These are phyloP conservation scores for Suillus americanus DNA, from an alignment of 768 basidiomycete species.

Conservation along the genomic window DNA sequence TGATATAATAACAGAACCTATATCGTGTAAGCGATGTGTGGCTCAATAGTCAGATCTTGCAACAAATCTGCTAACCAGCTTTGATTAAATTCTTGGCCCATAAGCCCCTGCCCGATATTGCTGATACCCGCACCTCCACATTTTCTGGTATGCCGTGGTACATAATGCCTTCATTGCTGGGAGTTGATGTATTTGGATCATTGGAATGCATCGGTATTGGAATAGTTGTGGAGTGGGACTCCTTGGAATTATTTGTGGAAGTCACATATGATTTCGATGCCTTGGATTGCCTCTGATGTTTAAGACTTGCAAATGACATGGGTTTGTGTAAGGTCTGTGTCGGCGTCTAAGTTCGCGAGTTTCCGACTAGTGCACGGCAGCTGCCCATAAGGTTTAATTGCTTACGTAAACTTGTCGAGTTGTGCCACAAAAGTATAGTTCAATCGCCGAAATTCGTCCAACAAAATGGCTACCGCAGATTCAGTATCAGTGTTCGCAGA, in stretches of 20 bases:
- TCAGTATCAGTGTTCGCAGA: constrained; percentile 84
- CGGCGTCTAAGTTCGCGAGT: no score
- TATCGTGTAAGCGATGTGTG: neutral
- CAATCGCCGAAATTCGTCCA: constrained; percentile 2
- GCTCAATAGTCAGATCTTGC: neutral
- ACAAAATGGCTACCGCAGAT: constrained; percentile 64
- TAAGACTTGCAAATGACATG: constrained; percentile 40
- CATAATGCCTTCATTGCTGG: constrained; percentile 12
- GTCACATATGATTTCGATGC: constrained; percentile 36
- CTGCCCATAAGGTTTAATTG: no score
- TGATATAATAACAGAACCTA: constrained; percentile 63
- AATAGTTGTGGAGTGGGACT: constrained; percentile 24
- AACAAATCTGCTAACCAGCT: constrained; percentile 34
- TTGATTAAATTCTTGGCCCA: constrained; percentile 37
- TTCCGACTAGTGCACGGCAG: no score
- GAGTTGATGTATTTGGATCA: constrained; percentile 1
- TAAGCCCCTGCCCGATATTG: constrained; percentile 44
- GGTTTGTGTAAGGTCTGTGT: no score
- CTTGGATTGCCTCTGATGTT: constrained; percentile 30
- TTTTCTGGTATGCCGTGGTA: constrained; percentile 37
- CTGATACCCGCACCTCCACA: constrained; percentile 39
- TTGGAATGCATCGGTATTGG: constrained; percentile 15
- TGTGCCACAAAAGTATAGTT: no score
- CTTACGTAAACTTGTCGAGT: no score
- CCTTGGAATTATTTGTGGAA: constrained; percentile 23